Percentiles rank a stretch among this genome's conserved stretches.
phyloP scores from a whole-genome alignment of 2,329 filamentous ascomycete species.

The Fusarium aywerte region DNA sequence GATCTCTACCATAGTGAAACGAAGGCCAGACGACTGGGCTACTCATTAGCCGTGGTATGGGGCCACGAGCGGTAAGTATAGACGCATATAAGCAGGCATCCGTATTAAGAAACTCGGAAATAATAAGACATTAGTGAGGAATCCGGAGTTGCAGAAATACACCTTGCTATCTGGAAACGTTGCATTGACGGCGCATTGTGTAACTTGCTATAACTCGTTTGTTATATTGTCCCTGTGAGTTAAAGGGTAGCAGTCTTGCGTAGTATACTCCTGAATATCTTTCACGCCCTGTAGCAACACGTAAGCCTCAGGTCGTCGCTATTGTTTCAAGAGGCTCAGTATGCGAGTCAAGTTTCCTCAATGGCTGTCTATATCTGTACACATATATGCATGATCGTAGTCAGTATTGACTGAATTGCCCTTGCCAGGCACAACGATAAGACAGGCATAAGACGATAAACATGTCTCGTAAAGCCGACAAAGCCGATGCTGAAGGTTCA shows the following conservation, averaged over 20 bases:
- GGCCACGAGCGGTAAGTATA: neutral
- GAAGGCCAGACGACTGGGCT: slow-evolving; percentile 1
- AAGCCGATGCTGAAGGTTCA: slow-evolving; percentile 3
- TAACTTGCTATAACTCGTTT: neutral
- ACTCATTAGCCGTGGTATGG: neutral
- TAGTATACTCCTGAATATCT: neutral
- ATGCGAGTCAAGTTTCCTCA: neutral
- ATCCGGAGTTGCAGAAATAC: neutral
- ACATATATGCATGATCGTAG: neutral
- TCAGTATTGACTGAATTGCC: slow-evolving; percentile 2
- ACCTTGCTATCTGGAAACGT: neutral
- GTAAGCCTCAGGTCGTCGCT: neutral
- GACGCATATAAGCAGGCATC: neutral
- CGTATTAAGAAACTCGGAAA: no score
- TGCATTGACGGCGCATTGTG: neutral
- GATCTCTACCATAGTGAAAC: slow-evolving; percentile 8
- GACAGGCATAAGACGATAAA: slow-evolving; percentile 13
- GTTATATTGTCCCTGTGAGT: neutral
- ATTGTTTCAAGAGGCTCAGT: neutral
- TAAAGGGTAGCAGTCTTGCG: neutral
- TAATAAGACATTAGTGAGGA: neutral
- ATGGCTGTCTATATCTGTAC: neutral
- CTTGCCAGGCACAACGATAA: slow-evolving; percentile 16
- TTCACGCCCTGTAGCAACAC: neutral
- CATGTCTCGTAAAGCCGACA: slow-evolving; percentile 15